Conservation (phyloP, 2,329 filamentous ascomycete genomes). For the Pyrenochaeta sp. region DNA sequence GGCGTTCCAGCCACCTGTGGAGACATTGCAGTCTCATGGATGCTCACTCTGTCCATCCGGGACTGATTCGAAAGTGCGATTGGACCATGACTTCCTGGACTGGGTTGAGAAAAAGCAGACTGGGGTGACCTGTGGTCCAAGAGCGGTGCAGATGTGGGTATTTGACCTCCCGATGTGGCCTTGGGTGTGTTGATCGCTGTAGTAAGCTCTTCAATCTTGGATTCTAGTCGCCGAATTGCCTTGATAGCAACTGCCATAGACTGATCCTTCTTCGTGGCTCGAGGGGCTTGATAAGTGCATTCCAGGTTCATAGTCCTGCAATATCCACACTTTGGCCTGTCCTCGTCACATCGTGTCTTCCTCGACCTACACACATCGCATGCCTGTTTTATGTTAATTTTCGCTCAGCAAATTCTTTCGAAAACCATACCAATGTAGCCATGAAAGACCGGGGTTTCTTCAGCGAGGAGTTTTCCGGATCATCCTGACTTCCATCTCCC, state of each 20-base stretch:
- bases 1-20: conserved; percentile 36
- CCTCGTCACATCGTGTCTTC: conserved; percentile 64
- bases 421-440: conserved; percentile 44
- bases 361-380: conserved; percentile 62
- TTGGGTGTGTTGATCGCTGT: conserved; percentile 40
- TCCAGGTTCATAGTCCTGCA: conserved; percentile 59
- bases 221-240: conserved; percentile 60
- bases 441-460: conserved; percentile 48
- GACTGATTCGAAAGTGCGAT: conserved; percentile 11
- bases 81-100: conserved; percentile 25
- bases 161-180: conserved; percentile 9
- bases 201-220: conserved; percentile 60
- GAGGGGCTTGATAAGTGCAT: conserved; percentile 62
- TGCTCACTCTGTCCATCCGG: conserved; percentile 25
- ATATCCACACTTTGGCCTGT: conserved; percentile 59
- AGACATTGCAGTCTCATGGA: conserved; percentile 34
- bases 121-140: conserved; percentile 37
- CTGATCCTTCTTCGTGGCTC: conserved; percentile 62
- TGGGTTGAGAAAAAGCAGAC: conserved; percentile 37
- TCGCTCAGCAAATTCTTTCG: neutral
- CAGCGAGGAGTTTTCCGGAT: conserved; percentile 32
- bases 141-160: conserved; percentile 15
- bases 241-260: conserved; percentile 64
- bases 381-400: conserved; percentile 42
- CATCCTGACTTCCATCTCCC: conserved; percentile 30